A percentile compares a stretch with the other conserved stretches of the same genome.
Evolutionary conservation across 371 early-diverging fungal species (phyloP).

Genomic region (Rhizomucor pusillus): DNA sequence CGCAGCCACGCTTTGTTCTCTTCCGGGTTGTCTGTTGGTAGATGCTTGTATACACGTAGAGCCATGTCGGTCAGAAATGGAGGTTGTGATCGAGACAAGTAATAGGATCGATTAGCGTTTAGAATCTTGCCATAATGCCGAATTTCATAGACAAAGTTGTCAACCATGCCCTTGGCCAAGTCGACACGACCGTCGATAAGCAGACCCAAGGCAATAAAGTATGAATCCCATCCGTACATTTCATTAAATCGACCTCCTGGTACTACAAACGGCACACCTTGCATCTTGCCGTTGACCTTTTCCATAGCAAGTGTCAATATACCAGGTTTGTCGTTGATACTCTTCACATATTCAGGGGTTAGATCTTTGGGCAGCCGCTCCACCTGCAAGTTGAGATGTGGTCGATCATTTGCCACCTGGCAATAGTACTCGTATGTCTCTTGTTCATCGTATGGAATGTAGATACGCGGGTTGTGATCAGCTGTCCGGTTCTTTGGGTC

Average conservation of each 20-base stretch:
- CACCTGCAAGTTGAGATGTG: conserved; percentile 72
- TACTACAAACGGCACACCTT: conserved; percentile 86
- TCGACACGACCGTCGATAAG: conserved; percentile 77
- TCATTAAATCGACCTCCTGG: conserved; percentile 97
- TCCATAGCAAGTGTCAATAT: conserved; percentile 80
- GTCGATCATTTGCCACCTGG: conserved; percentile 53
- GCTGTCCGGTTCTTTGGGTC: conserved; percentile 84
- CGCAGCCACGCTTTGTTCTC: conserved; percentile 71
- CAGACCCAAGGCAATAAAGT: conserved; percentile 86
- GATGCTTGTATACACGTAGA: conserved; percentile 60
- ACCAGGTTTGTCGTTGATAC: conserved; percentile 81
- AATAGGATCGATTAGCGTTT: conserved; percentile 94
- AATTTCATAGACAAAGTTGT: conserved; percentile 90
- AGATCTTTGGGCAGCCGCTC: conserved; percentile 78
- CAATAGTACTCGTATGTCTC: conserved; percentile 75
- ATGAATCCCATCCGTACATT: conserved; percentile 96
- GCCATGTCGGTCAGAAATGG: conserved; percentile 95
- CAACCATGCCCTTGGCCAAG: conserved; percentile 87
- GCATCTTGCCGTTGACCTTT: conserved; percentile 20
- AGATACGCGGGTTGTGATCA: conserved; percentile 76
- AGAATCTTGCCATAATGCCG: conserved; percentile 93
- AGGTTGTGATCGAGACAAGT: conserved; percentile 90
- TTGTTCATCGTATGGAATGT: conserved; percentile 78
- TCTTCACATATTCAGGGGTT: conserved; percentile 83
- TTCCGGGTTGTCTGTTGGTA: conserved; percentile 27